Conservation (phyloP, 495 filamentous ascomycete genomes). For the Parathielavia hyrcaniae region DNA sequence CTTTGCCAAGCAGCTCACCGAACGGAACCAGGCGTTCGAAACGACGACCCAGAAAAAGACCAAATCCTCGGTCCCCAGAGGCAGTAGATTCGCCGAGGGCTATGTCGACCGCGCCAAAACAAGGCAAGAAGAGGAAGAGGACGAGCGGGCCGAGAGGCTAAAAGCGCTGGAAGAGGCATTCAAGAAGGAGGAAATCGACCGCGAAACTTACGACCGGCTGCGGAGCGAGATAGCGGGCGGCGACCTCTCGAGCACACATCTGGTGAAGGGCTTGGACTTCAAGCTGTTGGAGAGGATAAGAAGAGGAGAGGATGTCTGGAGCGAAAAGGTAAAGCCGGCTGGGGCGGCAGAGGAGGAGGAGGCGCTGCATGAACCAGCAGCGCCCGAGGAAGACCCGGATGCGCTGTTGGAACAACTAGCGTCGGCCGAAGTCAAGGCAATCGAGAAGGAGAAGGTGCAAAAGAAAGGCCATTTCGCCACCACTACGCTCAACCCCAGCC, state of each 20-base stretch:
- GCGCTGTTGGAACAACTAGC: slow-evolving; percentile 72
- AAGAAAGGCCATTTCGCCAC: slow-evolving; percentile 75
- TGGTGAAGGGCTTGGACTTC: slow-evolving; percentile 88
- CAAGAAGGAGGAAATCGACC: slow-evolving; percentile 76
- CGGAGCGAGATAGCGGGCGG: slow-evolving; percentile 74
- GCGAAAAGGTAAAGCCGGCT: slow-evolving; percentile 26
- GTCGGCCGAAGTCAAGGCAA: slow-evolving; percentile 53
- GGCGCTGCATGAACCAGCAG: slow-evolving; percentile 23
- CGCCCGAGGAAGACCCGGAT: slow-evolving; percentile 54
- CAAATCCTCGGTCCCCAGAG: slow-evolving; percentile 74
- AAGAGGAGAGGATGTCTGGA: slow-evolving; percentile 66
- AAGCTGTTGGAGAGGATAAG: slow-evolving; percentile 67
- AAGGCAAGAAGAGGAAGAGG: slow-evolving; percentile 50
- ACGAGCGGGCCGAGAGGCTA: slow-evolving; percentile 58
- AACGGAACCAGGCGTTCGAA: slow-evolving; percentile 54
- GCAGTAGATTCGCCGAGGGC: slow-evolving; percentile 67
- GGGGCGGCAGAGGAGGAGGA: slow-evolving; percentile 25
- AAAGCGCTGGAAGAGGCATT: slow-evolving; percentile 75
- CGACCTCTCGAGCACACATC: slow-evolving; percentile 68
- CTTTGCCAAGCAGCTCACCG: slow-evolving; percentile 80
- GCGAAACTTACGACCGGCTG: slow-evolving; percentile 64
- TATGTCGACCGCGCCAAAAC: slow-evolving; percentile 77
- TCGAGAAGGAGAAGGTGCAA: slow-evolving; percentile 51
- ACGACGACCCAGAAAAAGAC: slow-evolving; percentile 62
- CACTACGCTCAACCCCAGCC: slow-evolving; percentile 51